Conservation (phyloP, 163 green algal genomes). For the Chlamydomonas reinhardtii region DNA sequence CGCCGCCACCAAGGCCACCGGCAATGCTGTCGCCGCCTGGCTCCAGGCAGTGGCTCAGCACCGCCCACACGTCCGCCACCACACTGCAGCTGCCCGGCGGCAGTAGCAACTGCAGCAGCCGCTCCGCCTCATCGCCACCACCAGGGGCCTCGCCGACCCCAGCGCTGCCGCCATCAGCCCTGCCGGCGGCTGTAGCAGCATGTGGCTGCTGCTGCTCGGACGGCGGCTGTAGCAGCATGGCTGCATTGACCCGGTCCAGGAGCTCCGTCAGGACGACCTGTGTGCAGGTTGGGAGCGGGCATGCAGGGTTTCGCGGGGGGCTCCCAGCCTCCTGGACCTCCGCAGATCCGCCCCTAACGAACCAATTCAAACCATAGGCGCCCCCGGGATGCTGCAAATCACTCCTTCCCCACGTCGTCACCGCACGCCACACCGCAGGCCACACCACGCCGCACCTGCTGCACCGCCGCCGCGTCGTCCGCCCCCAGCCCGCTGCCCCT, state of each 20-base stretch:
- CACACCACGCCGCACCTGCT: conserved; percentile 40
- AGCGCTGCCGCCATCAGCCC: too few relatives aligned
- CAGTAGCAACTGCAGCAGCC: neutral
- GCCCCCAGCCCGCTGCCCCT: neutral
- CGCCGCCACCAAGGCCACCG: too few relatives aligned
- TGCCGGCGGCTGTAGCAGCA: too few relatives aligned
- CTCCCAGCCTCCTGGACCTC: too few relatives aligned
- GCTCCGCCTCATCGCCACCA: too few relatives aligned
- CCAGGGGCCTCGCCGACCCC: too few relatives aligned
- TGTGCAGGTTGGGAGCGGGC: neutral
- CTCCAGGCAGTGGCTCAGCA: conserved; percentile 20
- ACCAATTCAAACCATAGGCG: too few relatives aligned
- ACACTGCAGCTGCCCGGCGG: conserved; percentile 9
- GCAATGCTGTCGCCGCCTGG: neutral
- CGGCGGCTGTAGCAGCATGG: neutral
- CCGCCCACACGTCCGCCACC: conserved; percentile 38
- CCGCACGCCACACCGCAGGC: too few relatives aligned
- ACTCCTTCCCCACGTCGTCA: too few relatives aligned
- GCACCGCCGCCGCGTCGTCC: conserved; percentile 28
- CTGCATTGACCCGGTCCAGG: conserved; percentile 18
- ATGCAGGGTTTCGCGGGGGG: too few relatives aligned
- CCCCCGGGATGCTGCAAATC: too few relatives aligned
- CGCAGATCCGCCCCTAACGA: too few relatives aligned
- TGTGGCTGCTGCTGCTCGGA: neutral
- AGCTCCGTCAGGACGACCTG: conserved; percentile 41